These are phyloP conservation scores for Leucoagaricus sp. DNA, from an alignment of 1,284 basidiomycete species.

Conservation along the genomic window DNA sequence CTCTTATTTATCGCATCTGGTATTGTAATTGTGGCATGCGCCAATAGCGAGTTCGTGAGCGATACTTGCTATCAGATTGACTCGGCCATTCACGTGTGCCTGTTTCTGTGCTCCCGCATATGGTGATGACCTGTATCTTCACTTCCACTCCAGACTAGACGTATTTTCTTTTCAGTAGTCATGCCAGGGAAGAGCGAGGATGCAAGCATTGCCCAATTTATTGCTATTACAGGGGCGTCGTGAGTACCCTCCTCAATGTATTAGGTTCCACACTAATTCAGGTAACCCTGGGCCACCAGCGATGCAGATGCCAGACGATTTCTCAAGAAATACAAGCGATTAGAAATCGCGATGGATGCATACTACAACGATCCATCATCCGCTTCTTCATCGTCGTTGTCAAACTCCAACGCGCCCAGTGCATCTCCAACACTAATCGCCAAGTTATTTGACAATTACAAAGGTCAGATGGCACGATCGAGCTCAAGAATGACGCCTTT, in stretches of 20 bases:
- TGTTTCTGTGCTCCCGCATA: constrained; percentile 4
- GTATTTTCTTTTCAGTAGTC: not conserved
- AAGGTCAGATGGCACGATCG: constrained; percentile 50
- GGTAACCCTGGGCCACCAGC: constrained; percentile 33
- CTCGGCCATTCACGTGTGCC: constrained; percentile 13
- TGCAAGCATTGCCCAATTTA: constrained; percentile 59
- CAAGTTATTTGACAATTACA: constrained; percentile 76
- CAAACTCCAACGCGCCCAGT: constrained; percentile 18
- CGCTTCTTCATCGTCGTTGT: constrained; percentile 27
- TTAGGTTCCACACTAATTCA: constrained; percentile 23
- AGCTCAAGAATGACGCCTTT: not conserved
- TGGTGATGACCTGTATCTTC: not conserved
- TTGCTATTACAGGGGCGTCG: constrained; percentile 67
- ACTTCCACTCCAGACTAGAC: constrained; percentile 5
- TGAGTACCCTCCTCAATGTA: constrained; percentile 40
- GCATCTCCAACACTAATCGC: constrained; percentile 62
- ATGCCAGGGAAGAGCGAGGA: constrained; percentile 44
- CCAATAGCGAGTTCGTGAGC: constrained; percentile 6
- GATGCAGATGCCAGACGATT: constrained; percentile 70
- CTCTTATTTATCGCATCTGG: not conserved
- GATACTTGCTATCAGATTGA: not conserved
- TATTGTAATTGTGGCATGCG: not conserved
- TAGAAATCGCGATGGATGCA: constrained; percentile 78
- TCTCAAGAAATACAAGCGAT: constrained; percentile 68
- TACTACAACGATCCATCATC: constrained; percentile 59